Evolutionary conservation across 2,329 filamentous ascomycete genomes (phyloP).

Genomic region (Alternaria infectoria): DNA sequence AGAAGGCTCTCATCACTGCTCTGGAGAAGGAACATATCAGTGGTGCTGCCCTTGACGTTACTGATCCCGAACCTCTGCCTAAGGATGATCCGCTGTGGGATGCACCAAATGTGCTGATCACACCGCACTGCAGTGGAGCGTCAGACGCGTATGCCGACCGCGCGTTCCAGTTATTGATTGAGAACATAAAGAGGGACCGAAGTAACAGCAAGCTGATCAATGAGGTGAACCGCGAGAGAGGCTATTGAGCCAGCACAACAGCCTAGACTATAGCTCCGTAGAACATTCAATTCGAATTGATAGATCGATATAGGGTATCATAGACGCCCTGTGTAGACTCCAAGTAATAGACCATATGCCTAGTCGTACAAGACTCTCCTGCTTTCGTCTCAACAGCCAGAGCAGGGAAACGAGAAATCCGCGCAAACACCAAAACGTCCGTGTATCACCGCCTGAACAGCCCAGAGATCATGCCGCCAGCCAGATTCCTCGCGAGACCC

Average conservation of each 20-base stretch:
- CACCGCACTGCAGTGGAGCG: conserved; percentile 66
- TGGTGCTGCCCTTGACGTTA: conserved; percentile 79
- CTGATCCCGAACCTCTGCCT: conserved; percentile 79
- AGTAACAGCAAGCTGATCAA: conserved; percentile 66
- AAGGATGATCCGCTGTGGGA: conserved; percentile 72
- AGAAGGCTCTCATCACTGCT: conserved; percentile 67
- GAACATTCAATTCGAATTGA: not conserved
- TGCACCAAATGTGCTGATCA: conserved; percentile 71
- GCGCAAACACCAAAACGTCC: not conserved
- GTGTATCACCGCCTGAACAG: conserved; percentile 53
- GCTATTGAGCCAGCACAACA: conserved; percentile 59
- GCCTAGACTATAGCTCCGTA: not conserved
- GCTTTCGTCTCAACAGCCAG: not conserved
- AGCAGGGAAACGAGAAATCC: not conserved
- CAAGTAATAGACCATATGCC: conserved; percentile 1
- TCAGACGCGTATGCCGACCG: conserved; percentile 63
- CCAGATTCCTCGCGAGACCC: conserved; percentile 61
- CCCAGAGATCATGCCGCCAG: conserved; percentile 61
- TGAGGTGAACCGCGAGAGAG: conserved; percentile 64
- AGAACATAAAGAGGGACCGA: conserved; percentile 62
- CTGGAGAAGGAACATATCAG: conserved; percentile 62
- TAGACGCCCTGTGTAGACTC: conserved; percentile 2
- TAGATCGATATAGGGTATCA: conserved; percentile 9
- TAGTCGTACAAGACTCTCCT: conserved; percentile 4
- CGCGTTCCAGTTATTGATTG: conserved; percentile 63